These are phyloP conservation scores for Aspergillus floridensis DNA, from an alignment of 2,329 filamentous ascomycete genomes.

Conservation along the genomic window DNA sequence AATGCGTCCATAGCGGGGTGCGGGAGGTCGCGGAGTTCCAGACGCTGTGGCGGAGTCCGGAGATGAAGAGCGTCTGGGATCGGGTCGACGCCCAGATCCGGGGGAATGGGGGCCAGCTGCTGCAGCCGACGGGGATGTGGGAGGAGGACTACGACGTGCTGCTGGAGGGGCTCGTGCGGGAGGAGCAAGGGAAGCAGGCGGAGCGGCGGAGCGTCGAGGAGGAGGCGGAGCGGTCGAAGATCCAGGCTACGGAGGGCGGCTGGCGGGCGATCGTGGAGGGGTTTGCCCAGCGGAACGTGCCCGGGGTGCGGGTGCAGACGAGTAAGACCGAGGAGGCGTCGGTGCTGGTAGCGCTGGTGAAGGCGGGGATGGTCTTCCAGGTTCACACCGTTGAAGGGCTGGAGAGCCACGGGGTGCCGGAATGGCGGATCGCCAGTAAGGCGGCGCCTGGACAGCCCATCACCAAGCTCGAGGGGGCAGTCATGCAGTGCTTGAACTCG, in stretches of 20 bases:
- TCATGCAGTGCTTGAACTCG: constrained; percentile 36
- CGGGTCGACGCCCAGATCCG: constrained; percentile 36
- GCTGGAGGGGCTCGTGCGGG: constrained; percentile 29
- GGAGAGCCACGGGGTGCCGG: constrained; percentile 20
- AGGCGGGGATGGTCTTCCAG: constrained; percentile 36
- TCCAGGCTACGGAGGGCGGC: constrained; percentile 28
- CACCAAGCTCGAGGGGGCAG: constrained; percentile 35
- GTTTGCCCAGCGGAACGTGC: constrained; percentile 27
- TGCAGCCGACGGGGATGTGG: constrained; percentile 41
- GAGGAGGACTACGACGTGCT: constrained; percentile 40
- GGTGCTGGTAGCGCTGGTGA: constrained; percentile 30
- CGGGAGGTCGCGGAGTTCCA: constrained; percentile 41
- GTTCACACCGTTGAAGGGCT: constrained; percentile 25
- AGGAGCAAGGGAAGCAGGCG: constrained; percentile 29
- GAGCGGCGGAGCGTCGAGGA: constrained; percentile 26
- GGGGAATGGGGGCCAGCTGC: constrained; percentile 37
- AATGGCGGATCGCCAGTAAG: constrained; percentile 37
- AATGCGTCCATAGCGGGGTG: constrained; percentile 35
- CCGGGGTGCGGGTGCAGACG: constrained; percentile 31
- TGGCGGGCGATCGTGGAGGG: constrained; percentile 36
- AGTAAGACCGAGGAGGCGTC: constrained; percentile 24
- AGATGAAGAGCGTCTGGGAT: constrained; percentile 41
- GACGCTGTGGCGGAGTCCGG: constrained; percentile 39
- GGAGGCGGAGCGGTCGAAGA: constrained; percentile 28
- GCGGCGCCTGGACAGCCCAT: constrained; percentile 21